Evolutionary conservation across 2,329 filamentous ascomycete species (phyloP).

Genomic region (Penicillium nordicum): DNA sequence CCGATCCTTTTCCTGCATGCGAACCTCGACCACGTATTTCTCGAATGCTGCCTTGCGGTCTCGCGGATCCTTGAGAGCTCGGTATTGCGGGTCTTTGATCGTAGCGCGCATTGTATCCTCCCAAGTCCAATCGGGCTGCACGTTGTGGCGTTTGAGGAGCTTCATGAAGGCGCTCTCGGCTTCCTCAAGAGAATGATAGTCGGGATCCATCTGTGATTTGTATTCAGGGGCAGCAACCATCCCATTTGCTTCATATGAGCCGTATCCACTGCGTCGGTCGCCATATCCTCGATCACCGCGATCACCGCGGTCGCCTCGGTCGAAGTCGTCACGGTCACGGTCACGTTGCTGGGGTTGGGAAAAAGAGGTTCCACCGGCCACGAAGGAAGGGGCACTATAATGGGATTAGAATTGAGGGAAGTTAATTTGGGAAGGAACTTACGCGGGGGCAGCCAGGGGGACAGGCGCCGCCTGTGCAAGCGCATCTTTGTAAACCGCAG

Average conservation of each 20-base stretch:
- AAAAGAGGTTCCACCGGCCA: conserved; percentile 54
- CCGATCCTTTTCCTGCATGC: conserved; percentile 88
- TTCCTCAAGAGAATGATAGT: conserved; percentile 77
- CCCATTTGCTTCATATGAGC: conserved; percentile 41
- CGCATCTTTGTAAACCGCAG: conserved; percentile 73
- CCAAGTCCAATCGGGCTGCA: conserved; percentile 91
- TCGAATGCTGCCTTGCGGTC: conserved; percentile 89
- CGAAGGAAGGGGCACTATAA: conserved; percentile 52
- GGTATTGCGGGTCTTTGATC: conserved; percentile 87
- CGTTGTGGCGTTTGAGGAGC: conserved; percentile 76
- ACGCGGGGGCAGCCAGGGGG: conserved; percentile 47
- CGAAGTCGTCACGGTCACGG: conserved; percentile 49
- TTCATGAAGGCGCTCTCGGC: conserved; percentile 92
- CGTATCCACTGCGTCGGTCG: conserved; percentile 49
- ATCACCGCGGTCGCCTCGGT: conserved; percentile 27
- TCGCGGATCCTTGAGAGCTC: conserved; percentile 86
- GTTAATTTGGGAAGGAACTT: conserved; percentile 25
- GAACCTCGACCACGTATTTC: conserved; percentile 88
- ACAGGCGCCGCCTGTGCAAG: conserved; percentile 56
- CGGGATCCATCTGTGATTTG: conserved; percentile 60
- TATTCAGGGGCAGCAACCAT: conserved; percentile 37
- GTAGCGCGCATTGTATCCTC: conserved; percentile 80
- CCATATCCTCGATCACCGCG: conserved; percentile 21
- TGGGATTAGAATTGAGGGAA: conserved; percentile 37
- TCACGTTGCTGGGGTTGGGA: conserved; percentile 36